Evolutionary conservation across 2,329 filamentous ascomycete genomes (phyloP).

Genomic region (Diaporthe sp.): DNA sequence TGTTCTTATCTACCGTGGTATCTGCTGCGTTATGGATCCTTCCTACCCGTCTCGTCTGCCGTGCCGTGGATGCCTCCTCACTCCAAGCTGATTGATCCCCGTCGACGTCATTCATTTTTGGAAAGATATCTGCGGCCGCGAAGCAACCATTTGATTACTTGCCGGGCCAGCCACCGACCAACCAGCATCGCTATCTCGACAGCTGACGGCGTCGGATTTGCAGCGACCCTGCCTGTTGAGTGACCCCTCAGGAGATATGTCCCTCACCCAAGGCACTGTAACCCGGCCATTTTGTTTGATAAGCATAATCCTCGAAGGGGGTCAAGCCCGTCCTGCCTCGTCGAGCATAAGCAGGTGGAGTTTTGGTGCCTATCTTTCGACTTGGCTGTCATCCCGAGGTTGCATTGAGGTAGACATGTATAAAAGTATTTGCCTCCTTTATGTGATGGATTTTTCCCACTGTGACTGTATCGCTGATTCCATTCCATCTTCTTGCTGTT

Average conservation of each 20-base stretch:
- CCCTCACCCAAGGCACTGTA: no score
- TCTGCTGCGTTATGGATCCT: background rate
- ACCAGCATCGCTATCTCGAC: background rate
- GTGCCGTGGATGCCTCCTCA: constrained; percentile 20
- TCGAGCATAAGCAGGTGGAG: background rate
- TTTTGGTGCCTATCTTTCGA: background rate
- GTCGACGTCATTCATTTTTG: constrained; percentile 12
- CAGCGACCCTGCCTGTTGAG: background rate
- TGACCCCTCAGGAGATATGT: background rate
- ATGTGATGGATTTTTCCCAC: no score
- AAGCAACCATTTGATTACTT: constrained; percentile 1
- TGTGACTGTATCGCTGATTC: background rate
- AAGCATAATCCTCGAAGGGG: background rate
- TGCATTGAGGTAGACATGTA: background rate
- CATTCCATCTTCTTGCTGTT: background rate
- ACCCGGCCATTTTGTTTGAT: constrained; percentile 4
- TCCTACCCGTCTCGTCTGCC: constrained; percentile 4
- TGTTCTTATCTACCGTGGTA: constrained; percentile 18
- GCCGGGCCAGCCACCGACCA: constrained; percentile 3
- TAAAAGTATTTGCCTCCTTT: background rate
- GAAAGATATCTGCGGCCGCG: background rate
- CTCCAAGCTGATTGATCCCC: background rate
- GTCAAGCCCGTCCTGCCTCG: background rate
- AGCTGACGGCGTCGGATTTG: background rate
- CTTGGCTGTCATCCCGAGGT: background rate